A percentile compares a stretch with the other conserved stretches of the same genome.
Conservation (phyloP, 768 basidiomycete species). For the Amanita polypyramis region DNA sequence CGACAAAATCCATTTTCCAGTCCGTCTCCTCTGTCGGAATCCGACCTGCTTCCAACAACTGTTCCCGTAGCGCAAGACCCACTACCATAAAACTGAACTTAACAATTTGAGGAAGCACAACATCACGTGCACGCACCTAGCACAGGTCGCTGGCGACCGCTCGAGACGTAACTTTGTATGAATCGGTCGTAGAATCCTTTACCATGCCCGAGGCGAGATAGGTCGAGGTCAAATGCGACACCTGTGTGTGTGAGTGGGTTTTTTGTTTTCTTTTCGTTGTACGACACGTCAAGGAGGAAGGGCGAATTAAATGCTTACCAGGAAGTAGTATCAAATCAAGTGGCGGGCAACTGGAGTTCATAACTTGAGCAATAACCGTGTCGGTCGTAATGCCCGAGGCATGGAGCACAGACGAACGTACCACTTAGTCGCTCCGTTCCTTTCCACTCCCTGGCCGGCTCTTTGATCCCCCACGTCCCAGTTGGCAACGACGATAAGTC, state of each 20-base stretch:
- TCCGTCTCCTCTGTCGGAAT: slow-evolving; percentile 50
- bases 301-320: slow-evolving; percentile 36
- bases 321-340: slow-evolving; percentile 63
- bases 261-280: not conserved
- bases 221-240: slow-evolving; percentile 61
- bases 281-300: not conserved
- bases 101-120: not conserved
- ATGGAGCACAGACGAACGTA: slow-evolving; percentile 19
- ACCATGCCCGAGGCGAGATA: slow-evolving; percentile 70
- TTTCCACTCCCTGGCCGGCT: slow-evolving; percentile 40
- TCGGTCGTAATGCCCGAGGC: not conserved
- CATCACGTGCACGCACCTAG: slow-evolving; percentile 35
- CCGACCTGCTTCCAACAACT: slow-evolving; percentile 38
- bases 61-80: slow-evolving; percentile 55
- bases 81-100: slow-evolving; percentile 27
- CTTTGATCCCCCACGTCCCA: slow-evolving; percentile 70
- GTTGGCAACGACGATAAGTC: slow-evolving; percentile 48
- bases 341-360: slow-evolving; percentile 24
- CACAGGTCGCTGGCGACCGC: slow-evolving; percentile 36
- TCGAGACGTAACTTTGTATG: slow-evolving; percentile 41
- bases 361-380: slow-evolving; percentile 16
- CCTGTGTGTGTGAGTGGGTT: slow-evolving; percentile 25
- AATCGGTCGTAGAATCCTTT: slow-evolving; percentile 81
- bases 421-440: slow-evolving; percentile 39
- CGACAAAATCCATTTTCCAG: slow-evolving; percentile 53